phyloP scores from a whole-genome alignment of 352 stramenopile species.

The Thalassiosira sp. region DNA sequence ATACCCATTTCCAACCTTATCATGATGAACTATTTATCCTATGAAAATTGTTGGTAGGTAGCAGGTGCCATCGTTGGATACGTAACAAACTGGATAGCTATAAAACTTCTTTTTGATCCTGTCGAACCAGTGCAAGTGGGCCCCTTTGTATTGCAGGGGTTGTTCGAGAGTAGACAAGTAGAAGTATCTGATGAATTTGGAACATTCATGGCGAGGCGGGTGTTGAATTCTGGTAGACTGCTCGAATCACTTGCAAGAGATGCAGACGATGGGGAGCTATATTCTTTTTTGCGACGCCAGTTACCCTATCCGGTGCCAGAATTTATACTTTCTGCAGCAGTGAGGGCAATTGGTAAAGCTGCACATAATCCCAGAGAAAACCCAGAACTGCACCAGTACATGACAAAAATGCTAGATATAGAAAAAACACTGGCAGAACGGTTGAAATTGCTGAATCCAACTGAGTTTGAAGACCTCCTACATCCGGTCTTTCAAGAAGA shows the following conservation, averaged over 20 bases:
- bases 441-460: conserved; percentile 67
- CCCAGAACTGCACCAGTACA: conserved; percentile 69
- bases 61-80: conserved; percentile 84
- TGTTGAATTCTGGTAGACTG: conserved; percentile 59
- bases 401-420: conserved; percentile 63
- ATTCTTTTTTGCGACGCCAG: conserved; percentile 67
- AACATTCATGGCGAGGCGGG: conserved; percentile 64
- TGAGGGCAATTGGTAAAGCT: conserved; percentile 56
- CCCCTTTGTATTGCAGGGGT: conserved; percentile 91
- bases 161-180: conserved; percentile 92
- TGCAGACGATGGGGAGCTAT: conserved; percentile 63
- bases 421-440: conserved; percentile 59
- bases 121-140: conserved; percentile 80
- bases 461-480: conserved; percentile 85
- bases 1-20: neutral
- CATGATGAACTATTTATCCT: neutral
- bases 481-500: conserved; percentile 98
- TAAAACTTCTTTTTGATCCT: conserved; percentile 79
- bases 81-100: conserved; percentile 77
- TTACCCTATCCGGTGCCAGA: conserved; percentile 64
- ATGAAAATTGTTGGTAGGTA: conserved; percentile 21
- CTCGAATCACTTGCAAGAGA: conserved; percentile 60
- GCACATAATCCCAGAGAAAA: conserved; percentile 57
- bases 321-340: conserved; percentile 57
- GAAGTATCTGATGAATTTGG: conserved; percentile 80